Percentiles rank a stretch among this genome's conserved stretches.
phyloP scores from a whole-genome alignment of 2,329 filamentous ascomycete species.

The Aspergillus felis region DNA sequence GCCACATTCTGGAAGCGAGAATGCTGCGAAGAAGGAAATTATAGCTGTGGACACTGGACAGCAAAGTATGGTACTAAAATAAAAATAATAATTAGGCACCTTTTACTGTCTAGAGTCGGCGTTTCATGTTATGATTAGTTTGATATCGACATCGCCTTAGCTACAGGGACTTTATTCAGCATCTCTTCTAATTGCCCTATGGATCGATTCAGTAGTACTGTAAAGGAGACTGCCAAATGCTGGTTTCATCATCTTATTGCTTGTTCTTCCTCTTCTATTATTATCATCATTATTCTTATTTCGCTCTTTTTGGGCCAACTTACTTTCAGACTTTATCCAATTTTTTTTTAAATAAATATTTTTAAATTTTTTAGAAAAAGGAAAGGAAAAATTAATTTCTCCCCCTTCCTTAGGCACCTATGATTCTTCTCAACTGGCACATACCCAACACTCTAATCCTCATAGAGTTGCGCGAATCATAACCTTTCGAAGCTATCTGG shows the following conservation, averaged over 20 bases:
- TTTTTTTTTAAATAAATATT: neutral
- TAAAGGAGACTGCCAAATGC: neutral
- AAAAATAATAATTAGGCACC: neutral
- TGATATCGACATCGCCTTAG: neutral
- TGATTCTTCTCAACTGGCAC: slow-evolving; percentile 3
- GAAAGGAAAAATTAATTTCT: neutral
- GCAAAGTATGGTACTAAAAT: neutral
- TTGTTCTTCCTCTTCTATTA: neutral
- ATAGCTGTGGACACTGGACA: neutral
- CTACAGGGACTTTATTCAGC: neutral
- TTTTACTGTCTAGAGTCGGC: neutral
- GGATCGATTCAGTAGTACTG: neutral
- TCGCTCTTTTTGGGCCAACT: neutral
- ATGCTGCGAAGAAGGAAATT: neutral
- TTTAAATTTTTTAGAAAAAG: neutral
- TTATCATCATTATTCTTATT: neutral
- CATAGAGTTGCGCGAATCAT: slow-evolving; percentile 4
- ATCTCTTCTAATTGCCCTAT: neutral
- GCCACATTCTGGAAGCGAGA: neutral
- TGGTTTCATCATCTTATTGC: neutral
- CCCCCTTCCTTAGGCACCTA: slow-evolving; percentile 3
- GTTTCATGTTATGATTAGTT: slow-evolving; percentile 8
- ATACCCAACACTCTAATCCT: slow-evolving; percentile 8
- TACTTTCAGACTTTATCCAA: neutral
- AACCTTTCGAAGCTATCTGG: neutral